Evolutionary conservation across 2,329 filamentous ascomycete species (phyloP), one percentile per base, ranked within the genome.

Genomic region (Corinectria fuckeliana): DNA sequence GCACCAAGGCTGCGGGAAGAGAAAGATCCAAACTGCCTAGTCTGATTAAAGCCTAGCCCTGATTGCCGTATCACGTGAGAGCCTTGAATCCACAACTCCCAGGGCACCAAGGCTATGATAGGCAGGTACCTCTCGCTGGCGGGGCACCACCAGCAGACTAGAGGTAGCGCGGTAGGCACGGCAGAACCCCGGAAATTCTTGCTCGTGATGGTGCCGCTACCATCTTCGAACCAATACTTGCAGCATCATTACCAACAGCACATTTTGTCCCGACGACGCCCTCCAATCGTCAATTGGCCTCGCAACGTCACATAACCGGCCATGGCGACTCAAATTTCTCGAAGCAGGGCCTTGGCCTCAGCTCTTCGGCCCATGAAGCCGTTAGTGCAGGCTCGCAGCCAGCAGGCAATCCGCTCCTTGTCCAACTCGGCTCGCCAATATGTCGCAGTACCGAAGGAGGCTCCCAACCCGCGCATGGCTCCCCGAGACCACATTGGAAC

Each of bases 401-500:
- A 77, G 25, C 75, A 77, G 66, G 73, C 74, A 49, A 72, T 77
- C 71, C 80, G 84, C 71, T 78, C 81, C 78, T 75, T 88, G 74
- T 80, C 81, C 61, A 80, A 76, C 55, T 82, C 83, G 67, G 75
- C 79, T 69, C 72, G 73, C 67, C 73, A 76, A 76, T 69, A 77
- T 72, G 85, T 89, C 74, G 81, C 81, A 68, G 76, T 87, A 65
- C 83, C 85, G 67, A 85, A 86, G 74, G 85, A 89, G 59, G 78
- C 81, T 44, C 81, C 85, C 60, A 91, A 93, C 80, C 81, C 90
- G 81, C 85, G 91, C 74, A 80, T 85, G 66, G 88, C 88, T 48
- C 82, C 83, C 56, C 82, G 87, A 68, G 79, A 82, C 63, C 78
- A 80, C 39, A 70, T 81, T 60, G 88, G 87, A 69, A 83, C 86